These are phyloP conservation scores for Coelastrella sp. DNA, from an alignment of 139 green algal species.

Conservation along the genomic window DNA sequence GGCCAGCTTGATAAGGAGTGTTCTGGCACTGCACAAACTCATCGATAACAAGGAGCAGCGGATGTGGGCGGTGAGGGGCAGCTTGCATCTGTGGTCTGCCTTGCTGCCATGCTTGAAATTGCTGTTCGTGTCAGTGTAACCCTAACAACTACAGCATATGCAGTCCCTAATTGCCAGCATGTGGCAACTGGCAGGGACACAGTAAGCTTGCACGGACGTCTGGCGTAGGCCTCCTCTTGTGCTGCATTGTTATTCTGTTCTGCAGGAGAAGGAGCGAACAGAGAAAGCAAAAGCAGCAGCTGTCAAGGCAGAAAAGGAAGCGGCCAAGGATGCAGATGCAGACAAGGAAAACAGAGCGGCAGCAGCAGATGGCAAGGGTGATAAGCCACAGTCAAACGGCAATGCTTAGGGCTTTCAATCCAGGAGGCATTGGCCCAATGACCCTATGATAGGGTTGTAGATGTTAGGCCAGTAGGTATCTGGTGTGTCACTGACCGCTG, in stretches of 20 bases:
- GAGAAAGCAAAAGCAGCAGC: constrained; percentile 45
- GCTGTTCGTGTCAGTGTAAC: neutral
- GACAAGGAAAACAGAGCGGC: constrained; percentile 28
- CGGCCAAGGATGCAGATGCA: constrained; percentile 1
- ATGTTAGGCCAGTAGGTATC: too few relatives aligned
- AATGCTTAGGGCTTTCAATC: neutral
- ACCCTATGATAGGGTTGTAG: too few relatives aligned
- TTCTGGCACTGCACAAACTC: constrained; percentile 97
- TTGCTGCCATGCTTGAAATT: neutral
- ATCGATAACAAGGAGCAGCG: constrained; percentile 97
- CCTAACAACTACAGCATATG: too few relatives aligned
- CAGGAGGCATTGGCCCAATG: too few relatives aligned
- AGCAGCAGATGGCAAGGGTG: constrained; percentile 2
- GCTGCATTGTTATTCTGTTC: neutral
- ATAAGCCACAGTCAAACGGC: constrained; percentile 35
- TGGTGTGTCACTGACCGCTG: neutral
- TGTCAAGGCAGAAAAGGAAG: constrained; percentile 44
- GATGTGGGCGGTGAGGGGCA: constrained; percentile 58
- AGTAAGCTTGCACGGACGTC: too few relatives aligned
- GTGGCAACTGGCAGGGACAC: neutral
- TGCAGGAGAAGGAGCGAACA: constrained; percentile 44
- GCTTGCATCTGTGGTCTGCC: neutral
- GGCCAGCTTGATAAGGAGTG: constrained; percentile 86
- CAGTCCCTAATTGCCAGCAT: neutral
- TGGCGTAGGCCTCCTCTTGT: neutral